phyloP scores from a whole-genome alignment of 108 stramenopile genomes.

The Skeletonema grethae region DNA sequence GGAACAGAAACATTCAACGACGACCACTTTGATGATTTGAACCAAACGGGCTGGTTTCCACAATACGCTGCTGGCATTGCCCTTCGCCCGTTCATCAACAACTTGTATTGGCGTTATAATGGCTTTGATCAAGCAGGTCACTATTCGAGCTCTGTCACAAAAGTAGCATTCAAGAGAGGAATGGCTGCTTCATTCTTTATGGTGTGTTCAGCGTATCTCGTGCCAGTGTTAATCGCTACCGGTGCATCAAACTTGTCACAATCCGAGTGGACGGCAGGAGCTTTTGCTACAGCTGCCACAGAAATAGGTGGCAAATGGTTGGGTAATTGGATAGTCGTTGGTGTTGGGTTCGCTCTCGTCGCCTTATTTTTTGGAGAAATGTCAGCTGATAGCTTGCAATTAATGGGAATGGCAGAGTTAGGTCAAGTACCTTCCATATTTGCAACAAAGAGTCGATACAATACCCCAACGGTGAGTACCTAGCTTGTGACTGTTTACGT shows the following conservation, averaged over 20 bases:
- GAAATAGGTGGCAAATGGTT: slow-evolving; percentile 64
- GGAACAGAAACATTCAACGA: slow-evolving; percentile 29
- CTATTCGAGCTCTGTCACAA: slow-evolving; percentile 65
- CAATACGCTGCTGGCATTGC: slow-evolving; percentile 41
- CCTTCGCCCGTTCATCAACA: slow-evolving; percentile 65
- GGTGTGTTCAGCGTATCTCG: slow-evolving; percentile 43
- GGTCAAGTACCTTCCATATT: slow-evolving; percentile 59
- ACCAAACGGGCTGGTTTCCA: slow-evolving; percentile 36
- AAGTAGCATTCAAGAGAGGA: slow-evolving; percentile 41
- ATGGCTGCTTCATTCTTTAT: slow-evolving; percentile 40
- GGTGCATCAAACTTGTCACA: slow-evolving; percentile 53
- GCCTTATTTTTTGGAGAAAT: slow-evolving; percentile 73
- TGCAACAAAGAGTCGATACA: slow-evolving; percentile 17
- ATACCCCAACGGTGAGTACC: slow-evolving; percentile 38
- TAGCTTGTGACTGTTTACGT: neutral
- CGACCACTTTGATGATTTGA: slow-evolving; percentile 19
- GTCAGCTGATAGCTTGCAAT: slow-evolving; percentile 64
- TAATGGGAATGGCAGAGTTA: slow-evolving; percentile 73
- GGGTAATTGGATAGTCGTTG: slow-evolving; percentile 67
- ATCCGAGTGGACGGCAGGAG: slow-evolving; percentile 59
- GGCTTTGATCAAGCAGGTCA: slow-evolving; percentile 66
- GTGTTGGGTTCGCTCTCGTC: slow-evolving; percentile 53
- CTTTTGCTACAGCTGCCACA: slow-evolving; percentile 59
- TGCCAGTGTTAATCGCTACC: slow-evolving; percentile 57
- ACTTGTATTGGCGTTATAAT: slow-evolving; percentile 74